These are phyloP conservation scores for Vanrija pseudolonga DNA, from an alignment of 1,284 basidiomycete genomes.

Conservation along the genomic window DNA sequence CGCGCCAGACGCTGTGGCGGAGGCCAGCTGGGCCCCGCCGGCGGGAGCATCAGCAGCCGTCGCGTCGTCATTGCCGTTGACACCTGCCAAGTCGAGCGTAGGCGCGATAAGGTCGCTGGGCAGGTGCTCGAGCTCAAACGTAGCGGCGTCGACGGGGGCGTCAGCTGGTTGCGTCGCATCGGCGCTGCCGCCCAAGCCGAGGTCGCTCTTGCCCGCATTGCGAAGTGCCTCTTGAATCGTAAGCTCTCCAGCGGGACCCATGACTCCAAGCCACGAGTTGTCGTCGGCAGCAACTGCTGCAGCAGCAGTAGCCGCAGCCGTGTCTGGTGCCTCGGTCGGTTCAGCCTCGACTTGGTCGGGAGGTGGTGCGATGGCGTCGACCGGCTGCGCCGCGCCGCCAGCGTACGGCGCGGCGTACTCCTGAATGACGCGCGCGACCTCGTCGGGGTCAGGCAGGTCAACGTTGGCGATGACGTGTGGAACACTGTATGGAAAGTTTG, in stretches of 20 bases:
- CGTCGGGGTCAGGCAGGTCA: conserved; percentile 29
- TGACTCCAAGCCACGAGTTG: conserved; percentile 11
- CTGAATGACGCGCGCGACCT: conserved; percentile 33
- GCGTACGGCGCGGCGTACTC: too few species aligned
- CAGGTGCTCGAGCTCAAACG: conserved; percentile 5
- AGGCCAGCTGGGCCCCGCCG: too few species aligned
- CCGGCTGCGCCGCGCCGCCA: background rate
- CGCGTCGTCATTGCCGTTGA: background rate
- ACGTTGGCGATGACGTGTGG: conserved; percentile 39
- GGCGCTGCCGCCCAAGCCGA: background rate
- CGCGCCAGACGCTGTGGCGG: too few species aligned
- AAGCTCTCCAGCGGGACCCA: conserved; percentile 18
- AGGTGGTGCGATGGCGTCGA: background rate
- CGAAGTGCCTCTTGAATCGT: conserved; percentile 28
- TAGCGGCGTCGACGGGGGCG: background rate
- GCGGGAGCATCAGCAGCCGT: background rate
- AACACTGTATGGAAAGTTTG: conserved; percentile 29
- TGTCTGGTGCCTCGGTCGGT: background rate
- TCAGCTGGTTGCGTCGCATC: background rate
- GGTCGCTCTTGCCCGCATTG: conserved; percentile 18
- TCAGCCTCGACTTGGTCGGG: background rate
- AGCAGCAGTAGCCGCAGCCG: background rate
- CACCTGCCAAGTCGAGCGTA: background rate
- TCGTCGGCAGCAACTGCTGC: background rate
- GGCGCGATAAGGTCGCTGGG: conserved; percentile 1